Evolutionary conservation across 495 filamentous ascomycete species (phyloP).

Genomic region (Letharia lupina): DNA sequence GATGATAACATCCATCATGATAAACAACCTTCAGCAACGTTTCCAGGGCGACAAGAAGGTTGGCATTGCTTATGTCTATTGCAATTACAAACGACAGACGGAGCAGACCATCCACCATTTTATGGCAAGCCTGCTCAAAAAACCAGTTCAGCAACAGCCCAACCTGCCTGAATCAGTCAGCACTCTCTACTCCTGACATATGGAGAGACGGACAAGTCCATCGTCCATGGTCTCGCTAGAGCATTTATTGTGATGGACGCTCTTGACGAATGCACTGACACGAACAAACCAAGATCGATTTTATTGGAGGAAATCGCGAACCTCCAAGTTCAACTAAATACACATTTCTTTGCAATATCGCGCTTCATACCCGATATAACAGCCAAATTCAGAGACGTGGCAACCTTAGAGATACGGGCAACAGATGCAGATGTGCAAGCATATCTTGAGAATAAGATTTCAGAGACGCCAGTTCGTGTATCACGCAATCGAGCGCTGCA

Average conservation of each 20-base stretch:
- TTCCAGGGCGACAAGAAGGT: conserved; percentile 14
- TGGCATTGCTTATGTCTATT: conserved; percentile 37
- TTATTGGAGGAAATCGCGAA: neutral
- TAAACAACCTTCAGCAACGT: conserved; percentile 26
- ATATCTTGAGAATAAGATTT: conserved; percentile 1
- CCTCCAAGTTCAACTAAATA: neutral
- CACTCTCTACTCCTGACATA: conserved; percentile 25
- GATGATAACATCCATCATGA: conserved; percentile 22
- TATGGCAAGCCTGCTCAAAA: conserved; percentile 34
- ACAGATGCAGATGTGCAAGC: conserved; percentile 6
- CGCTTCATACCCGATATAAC: neutral
- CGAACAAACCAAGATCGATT: neutral
- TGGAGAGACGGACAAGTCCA: conserved; percentile 17
- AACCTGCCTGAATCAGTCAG: conserved; percentile 25
- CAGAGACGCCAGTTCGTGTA: neutral
- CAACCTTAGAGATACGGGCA: conserved; percentile 8
- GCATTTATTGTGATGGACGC: conserved; percentile 40
- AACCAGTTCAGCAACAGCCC: conserved; percentile 28
- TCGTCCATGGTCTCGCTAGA: neutral
- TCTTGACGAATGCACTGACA: conserved; percentile 33
- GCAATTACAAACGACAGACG: conserved; percentile 30
- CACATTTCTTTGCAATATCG: conserved; percentile 9
- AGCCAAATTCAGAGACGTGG: neutral
- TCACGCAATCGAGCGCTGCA: neutral
- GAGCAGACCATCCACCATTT: conserved; percentile 31